phyloP scores from a whole-genome alignment of 1,284 basidiomycete genomes.

The Erythrobasidium hasegawianum region DNA sequence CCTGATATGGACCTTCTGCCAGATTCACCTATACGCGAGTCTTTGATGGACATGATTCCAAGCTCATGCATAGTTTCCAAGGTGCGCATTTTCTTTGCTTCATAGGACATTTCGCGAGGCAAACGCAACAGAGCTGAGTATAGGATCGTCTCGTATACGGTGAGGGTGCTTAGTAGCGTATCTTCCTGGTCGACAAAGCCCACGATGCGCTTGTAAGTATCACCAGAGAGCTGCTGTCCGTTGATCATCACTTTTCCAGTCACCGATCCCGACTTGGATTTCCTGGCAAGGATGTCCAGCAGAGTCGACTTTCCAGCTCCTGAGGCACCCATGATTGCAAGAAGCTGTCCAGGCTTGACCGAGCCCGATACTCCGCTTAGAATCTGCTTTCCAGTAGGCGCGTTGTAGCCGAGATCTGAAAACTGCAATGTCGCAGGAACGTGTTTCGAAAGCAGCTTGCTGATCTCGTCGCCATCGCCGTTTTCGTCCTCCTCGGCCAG shows the following conservation, averaged over 20 bases:
- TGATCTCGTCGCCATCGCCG: conserved; percentile 71
- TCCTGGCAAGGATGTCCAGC: conserved; percentile 89
- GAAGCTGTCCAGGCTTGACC: conserved; percentile 78
- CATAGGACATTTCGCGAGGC: conserved; percentile 88
- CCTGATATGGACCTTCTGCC: conserved; percentile 86
- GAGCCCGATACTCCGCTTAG: conserved; percentile 75
- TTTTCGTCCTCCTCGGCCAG: conserved; percentile 76
- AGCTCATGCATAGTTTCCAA: conserved; percentile 94
- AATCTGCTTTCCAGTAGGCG: conserved; percentile 63
- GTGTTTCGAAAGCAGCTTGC: conserved; percentile 85
- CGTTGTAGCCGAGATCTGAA: conserved; percentile 72
- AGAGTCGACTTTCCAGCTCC: conserved; percentile 96
- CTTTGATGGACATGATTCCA: conserved; percentile 88
- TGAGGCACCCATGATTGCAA: conserved; percentile 94
- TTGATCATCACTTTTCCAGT: conserved; percentile 77
- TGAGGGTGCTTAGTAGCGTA: conserved; percentile 90
- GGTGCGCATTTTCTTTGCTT: conserved; percentile 89
- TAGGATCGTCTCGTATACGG: conserved; percentile 93
- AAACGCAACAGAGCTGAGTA: conserved; percentile 86
- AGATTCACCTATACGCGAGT: conserved; percentile 79
- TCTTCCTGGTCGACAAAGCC: conserved; percentile 99
- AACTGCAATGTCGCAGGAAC: conserved; percentile 89
- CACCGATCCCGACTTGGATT: conserved; percentile 74
- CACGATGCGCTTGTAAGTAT: conserved; percentile 75
- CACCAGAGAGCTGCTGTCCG: conserved; percentile 69